These are phyloP conservation scores for Carnegiea gigantea DNA, from an alignment of 179 eudicot genomes.

Conservation along the genomic window DNA sequence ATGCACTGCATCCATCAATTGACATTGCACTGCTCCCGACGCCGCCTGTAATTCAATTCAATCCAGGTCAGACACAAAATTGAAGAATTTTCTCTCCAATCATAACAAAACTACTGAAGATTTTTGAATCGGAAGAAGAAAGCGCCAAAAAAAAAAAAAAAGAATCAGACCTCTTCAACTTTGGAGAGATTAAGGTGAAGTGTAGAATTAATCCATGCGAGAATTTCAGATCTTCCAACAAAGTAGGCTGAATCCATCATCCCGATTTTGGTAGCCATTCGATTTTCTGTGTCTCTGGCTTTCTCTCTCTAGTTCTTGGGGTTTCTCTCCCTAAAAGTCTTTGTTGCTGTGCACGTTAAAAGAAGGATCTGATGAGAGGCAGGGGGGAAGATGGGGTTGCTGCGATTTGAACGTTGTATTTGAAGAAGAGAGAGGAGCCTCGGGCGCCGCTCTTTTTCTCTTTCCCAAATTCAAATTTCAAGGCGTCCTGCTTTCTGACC, in stretches of 20 bases:
- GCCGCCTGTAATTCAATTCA: conserved; percentile 47
- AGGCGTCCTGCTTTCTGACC: conserved; percentile 8
- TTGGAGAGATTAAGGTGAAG: conserved; percentile 88
- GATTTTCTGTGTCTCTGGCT: neutral
- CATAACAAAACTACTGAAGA: neutral
- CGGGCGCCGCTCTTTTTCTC: conserved; percentile 9
- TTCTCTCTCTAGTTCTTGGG: neutral
- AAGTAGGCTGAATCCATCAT: conserved; percentile 93
- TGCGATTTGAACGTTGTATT: neutral
- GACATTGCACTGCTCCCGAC: conserved; percentile 90
- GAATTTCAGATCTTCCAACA: conserved; percentile 87
- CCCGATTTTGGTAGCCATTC: conserved; percentile 72
- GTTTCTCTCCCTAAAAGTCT: neutral
- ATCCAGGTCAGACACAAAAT: neutral
- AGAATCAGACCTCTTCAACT: conserved; percentile 75
- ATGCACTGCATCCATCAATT: conserved; percentile 83
- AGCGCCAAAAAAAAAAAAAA: neutral
- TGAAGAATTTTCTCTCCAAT: neutral
- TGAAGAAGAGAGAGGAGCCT: conserved; percentile 14
- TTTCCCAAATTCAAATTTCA: conserved; percentile 10
- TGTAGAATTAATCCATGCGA: conserved; percentile 87
- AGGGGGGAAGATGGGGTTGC: neutral
- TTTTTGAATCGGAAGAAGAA: neutral
- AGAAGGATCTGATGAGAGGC: neutral
- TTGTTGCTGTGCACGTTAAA: too few relatives aligned